Percentiles rank a stretch among this genome's conserved stretches.
Conservation (phyloP, 495 filamentous ascomycete species). For the Hypoxylon fragiforme region DNA sequence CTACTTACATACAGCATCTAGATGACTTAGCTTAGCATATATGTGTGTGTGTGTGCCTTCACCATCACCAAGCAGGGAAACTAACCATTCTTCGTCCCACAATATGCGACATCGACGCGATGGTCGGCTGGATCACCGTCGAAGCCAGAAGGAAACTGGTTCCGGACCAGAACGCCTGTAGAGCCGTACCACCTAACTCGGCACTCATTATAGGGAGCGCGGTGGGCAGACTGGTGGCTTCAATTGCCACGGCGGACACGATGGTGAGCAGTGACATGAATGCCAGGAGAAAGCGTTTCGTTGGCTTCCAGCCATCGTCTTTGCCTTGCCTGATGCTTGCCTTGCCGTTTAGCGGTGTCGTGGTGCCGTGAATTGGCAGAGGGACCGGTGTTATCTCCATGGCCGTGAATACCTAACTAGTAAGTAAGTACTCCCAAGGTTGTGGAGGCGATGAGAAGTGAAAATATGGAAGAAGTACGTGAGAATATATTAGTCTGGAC, state of each 20-base stretch:
- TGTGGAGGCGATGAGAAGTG: too few species aligned
- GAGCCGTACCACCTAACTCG: slow-evolving; percentile 53
- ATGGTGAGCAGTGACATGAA: slow-evolving; percentile 63
- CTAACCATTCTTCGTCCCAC: slow-evolving; percentile 45
- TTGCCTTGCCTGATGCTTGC: background rate
- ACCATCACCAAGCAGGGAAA: slow-evolving; percentile 1
- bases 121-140: slow-evolving; percentile 56
- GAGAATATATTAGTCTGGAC: too few species aligned
- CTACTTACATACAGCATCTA: slow-evolving; percentile 54
- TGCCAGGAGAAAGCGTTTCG: slow-evolving; percentile 42
- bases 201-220: slow-evolving; percentile 65
- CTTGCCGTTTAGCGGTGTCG: background rate
- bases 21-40: background rate
- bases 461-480: too few species aligned
- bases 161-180: slow-evolving; percentile 64
- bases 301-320: slow-evolving; percentile 23
- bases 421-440: too few species aligned
- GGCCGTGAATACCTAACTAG: background rate
- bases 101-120: slow-evolving; percentile 56
- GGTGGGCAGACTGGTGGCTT: slow-evolving; percentile 74
- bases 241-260: slow-evolving; percentile 69
- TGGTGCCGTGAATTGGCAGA: background rate
- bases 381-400: slow-evolving; percentile 6
- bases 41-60: too few species aligned
- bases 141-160: slow-evolving; percentile 58